Evolutionary conservation across 106 monocot species (phyloP), one percentile per base, ranked within the genome.

Genomic region (Dioscorea zingiberensis): DNA sequence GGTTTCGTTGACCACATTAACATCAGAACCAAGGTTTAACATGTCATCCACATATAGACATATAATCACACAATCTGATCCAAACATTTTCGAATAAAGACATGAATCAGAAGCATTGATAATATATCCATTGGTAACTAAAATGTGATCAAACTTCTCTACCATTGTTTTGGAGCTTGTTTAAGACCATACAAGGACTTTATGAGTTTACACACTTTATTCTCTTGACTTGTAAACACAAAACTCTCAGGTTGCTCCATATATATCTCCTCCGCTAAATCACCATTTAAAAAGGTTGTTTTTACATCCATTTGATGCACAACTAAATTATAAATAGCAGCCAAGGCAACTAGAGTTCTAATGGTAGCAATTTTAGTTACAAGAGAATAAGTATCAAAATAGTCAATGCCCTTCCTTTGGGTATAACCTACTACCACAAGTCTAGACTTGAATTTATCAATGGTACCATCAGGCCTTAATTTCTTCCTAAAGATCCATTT

Each of bases 1-100:
- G 9, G 28, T 61, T 30, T 61, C n/a, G 17, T 30, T 17, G 24
- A 61, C 19, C 14, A 9, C 29, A 17, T 38, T 19, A 2, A 17
- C 11, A 25, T 61, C 24, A 38, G 19, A 30, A 8, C 30, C 32
- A 25, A 61, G 2, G 18, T 30, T 61, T 25, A 61, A 61, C 16
- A 61, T 61, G 23, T 61, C 60, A 61, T 61, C 60, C 28, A 61
- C 60, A 61, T 32, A 61, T 61, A 61, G 8, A 61, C 29, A 61
- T 13, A 61, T 38, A 9, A 32, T 32, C 19, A 32, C 29, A 61
- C n/a, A n/a, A n/a, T n/a, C n/a, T n/a, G n/a, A n/a, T n/a, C n/a
- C n/a, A n/a, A n/a, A n/a, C n/a, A n/a, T n/a, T n/a, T n/a, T n/a
- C n/a, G n/a, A n/a, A n/a, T n/a, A n/a, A n/a, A n/a, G n/a, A n/a